These are phyloP conservation scores for Magnolia sinica DNA, from an alignment of 164 flowering plant species.

Conservation along the genomic window DNA sequence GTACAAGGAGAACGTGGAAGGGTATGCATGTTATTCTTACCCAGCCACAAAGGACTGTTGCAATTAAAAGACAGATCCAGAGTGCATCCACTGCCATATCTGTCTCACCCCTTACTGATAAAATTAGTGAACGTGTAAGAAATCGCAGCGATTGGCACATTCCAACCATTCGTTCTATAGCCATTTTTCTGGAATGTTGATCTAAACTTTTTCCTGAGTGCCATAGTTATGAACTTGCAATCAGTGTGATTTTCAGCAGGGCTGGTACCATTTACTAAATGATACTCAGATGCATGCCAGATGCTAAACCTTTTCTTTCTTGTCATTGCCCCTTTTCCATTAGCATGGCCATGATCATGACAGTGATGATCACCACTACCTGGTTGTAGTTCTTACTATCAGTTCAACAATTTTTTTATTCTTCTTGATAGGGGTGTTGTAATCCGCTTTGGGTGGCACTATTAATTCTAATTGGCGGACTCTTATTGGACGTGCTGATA, in stretches of 20 bases:
- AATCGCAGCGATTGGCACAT: no score
- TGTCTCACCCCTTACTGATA: no score
- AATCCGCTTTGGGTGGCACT: slow-evolving; percentile 83
- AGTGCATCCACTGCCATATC: not conserved
- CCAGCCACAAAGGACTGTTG: not conserved
- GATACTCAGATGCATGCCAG: no score
- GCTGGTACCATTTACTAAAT: not conserved
- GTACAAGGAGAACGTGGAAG: slow-evolving; percentile 38
- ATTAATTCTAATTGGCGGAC: slow-evolving; percentile 70
- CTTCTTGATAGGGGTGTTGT: slow-evolving; percentile 47
- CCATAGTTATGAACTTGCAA: not conserved
- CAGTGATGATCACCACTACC: not conserved
- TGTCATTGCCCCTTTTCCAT: no score
- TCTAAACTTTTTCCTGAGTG: no score
- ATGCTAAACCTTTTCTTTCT: no score
- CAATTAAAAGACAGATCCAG: not conserved
- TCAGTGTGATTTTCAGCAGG: not conserved
- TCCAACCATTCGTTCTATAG: no score
- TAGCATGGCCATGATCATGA: no score
- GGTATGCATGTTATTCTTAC: slow-evolving; percentile 30
- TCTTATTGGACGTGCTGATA: slow-evolving; percentile 69
- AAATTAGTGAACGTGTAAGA: no score
- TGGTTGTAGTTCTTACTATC: not conserved
- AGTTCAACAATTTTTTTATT: not conserved
- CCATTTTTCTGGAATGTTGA: no score